These are phyloP conservation scores for Sicyos baderoa DNA, from an alignment of 306 rosid genomes.

Conservation along the genomic window DNA sequence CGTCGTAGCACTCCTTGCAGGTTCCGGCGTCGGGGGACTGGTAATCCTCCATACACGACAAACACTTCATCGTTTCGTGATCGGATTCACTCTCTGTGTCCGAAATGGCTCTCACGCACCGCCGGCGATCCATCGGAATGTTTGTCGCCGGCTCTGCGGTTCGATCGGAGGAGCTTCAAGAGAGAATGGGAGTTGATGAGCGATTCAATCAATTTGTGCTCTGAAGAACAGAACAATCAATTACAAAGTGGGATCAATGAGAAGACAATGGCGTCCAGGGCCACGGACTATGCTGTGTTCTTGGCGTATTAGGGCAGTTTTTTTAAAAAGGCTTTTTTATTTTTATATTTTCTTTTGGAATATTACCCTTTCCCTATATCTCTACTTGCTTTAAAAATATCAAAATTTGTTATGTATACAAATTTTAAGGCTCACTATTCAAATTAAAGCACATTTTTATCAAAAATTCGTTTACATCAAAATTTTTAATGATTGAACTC, in stretches of 20 bases:
- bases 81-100: slow-evolving; percentile 23
- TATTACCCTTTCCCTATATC: no score
- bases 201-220: not conserved
- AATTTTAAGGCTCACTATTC: no score
- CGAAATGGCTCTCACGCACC: slow-evolving; percentile 8
- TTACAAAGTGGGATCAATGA: not conserved
- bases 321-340: no score
- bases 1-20: slow-evolving; percentile 74
- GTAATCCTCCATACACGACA: slow-evolving; percentile 41
- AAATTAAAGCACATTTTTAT: no score
- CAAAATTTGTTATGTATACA: no score
- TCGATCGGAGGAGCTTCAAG: not conserved
- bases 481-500: no score
- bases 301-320: no score
- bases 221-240: not conserved
- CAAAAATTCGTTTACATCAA: no score
- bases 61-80: slow-evolving; percentile 30
- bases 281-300: no score
- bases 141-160: not conserved
- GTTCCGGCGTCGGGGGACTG: slow-evolving; percentile 43
- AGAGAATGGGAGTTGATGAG: not conserved
- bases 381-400: no score
- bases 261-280: no score
- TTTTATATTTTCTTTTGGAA: no score
- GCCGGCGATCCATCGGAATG: slow-evolving; percentile 25